Evolutionary conservation across 495 filamentous ascomycete species (phyloP), one percentile per base, ranked within the genome.

Genomic region (Cairneyella variabilis): DNA sequence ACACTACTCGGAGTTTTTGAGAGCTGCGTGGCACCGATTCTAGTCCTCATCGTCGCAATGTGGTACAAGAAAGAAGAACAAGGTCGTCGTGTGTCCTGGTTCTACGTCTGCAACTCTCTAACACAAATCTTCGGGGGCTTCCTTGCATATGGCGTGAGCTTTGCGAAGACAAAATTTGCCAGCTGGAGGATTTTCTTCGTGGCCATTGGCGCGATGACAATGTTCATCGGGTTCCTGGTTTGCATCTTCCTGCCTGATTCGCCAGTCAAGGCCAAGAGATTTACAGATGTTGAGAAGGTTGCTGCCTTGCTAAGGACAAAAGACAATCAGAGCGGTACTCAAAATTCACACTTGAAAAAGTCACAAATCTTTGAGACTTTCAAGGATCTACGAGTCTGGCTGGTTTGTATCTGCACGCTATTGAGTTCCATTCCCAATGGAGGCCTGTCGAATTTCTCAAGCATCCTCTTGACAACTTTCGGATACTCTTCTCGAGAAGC

Each of bases 371-470:
- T 76, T 38, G 82, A 85, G 51, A 76, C 80, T 0, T 64, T 84
- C 5, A 21, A 70, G 36, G 82, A 84, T 53, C 77, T 79, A 1
- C 42, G 56, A 20, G 56, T 58, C 8, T 58, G 43, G 21, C 48
- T 58, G 0, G 43, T 58, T 3, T 58, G 56, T 21, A 38, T 58
- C 38, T 58, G 56, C 25, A 58, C 56, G 3, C 2, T 58, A 32
- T 38, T 58, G 12, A 53, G 49, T 25, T 58, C 56, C 32, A 58
- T 58, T 14, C 56, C 56, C 27, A 58, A 58, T 22, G 56, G 56
- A 10, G 86, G 84, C 8, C 73, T 90, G 44, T 78, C 69, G 36
- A 89, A 88, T 56, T 90, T 88, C 64, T 88, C 87, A 65, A 82
- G 72, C 44, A 83, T 85, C 64, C 72, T 82, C 18, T 79, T 82